These are phyloP conservation scores for Fagus sylvatica DNA, from an alignment of 306 rosid genomes.

Conservation along the genomic window DNA sequence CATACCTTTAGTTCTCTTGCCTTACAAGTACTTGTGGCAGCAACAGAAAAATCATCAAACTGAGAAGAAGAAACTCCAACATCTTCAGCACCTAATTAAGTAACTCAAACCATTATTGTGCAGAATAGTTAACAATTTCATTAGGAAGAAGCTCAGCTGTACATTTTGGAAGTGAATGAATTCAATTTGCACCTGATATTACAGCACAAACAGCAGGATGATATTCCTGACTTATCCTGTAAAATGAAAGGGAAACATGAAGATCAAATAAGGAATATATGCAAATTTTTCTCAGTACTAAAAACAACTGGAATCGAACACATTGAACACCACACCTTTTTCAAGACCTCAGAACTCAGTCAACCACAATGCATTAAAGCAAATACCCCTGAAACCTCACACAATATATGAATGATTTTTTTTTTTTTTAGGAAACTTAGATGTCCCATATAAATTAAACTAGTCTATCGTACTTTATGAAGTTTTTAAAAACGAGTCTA, in stretches of 20 bases:
- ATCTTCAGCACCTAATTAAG: slow-evolving; percentile 37
- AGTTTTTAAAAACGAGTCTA: no score
- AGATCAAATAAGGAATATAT: neutral
- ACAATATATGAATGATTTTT: no score
- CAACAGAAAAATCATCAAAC: slow-evolving; percentile 59
- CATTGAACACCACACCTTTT: neutral
- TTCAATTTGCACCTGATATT: slow-evolving; percentile 53
- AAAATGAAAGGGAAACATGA: slow-evolving; percentile 15
- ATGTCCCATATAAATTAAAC: no score
- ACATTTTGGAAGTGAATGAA: slow-evolving; percentile 9
- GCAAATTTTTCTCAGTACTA: slow-evolving; percentile 10
- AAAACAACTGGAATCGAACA: slow-evolving; percentile 12
- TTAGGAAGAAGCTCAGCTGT: neutral
- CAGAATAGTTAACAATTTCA: slow-evolving; percentile 10
- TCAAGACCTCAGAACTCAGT: no score
- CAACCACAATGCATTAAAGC: no score
- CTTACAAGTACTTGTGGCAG: slow-evolving; percentile 33
- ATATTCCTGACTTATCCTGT: slow-evolving; percentile 43
- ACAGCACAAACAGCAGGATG: slow-evolving; percentile 40
- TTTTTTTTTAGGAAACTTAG: no score
- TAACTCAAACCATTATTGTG: neutral
- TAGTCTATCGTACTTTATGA: no score
- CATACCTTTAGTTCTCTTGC: slow-evolving; percentile 65
- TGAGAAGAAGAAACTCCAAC: slow-evolving; percentile 44
- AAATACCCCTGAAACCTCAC: no score